These are phyloP conservation scores for Panellus pusillus DNA, from an alignment of 768 basidiomycete genomes.

Conservation along the genomic window DNA sequence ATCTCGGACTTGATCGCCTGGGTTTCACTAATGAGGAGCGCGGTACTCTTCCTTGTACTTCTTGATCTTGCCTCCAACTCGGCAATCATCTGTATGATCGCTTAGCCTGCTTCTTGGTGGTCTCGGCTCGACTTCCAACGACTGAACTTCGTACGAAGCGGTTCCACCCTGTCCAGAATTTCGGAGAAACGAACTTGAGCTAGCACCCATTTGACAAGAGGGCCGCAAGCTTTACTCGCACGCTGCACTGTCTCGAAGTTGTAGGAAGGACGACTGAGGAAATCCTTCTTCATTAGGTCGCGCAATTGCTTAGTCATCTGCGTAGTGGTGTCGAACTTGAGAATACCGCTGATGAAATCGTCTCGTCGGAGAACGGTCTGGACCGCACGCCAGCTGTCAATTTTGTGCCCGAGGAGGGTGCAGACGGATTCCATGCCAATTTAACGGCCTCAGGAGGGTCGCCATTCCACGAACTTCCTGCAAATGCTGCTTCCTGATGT, in stretches of 20 bases:
- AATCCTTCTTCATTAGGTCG: slow-evolving; percentile 90
- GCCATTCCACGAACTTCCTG: slow-evolving; percentile 98
- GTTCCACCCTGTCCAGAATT: slow-evolving; percentile 96
- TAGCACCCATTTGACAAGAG: slow-evolving; percentile 96
- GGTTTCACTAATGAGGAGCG: slow-evolving; percentile 92
- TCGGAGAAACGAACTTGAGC: slow-evolving; percentile 97
- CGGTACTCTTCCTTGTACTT: slow-evolving; percentile 97
- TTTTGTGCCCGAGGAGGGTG: slow-evolving; percentile 92
- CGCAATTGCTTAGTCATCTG: slow-evolving; percentile 91
- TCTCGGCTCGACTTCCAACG: slow-evolving; percentile 91
- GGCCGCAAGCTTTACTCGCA: slow-evolving; percentile 96
- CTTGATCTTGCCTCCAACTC: slow-evolving; percentile 91
- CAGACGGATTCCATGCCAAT: slow-evolving; percentile 97
- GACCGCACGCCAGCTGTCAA: slow-evolving; percentile 95
- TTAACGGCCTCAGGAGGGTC: slow-evolving; percentile 97
- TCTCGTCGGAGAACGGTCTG: slow-evolving; percentile 95
- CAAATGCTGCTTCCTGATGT: slow-evolving; percentile 92
- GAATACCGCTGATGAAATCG: slow-evolving; percentile 94
- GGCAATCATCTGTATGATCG: slow-evolving; percentile 88
- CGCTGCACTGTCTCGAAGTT: slow-evolving; percentile 95
- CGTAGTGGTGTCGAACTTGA: slow-evolving; percentile 88
- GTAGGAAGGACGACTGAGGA: slow-evolving; percentile 85
- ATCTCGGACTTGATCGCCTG: slow-evolving; percentile 97
- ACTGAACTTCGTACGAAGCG: slow-evolving; percentile 92
- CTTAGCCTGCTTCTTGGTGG: slow-evolving; percentile 93